These are phyloP conservation scores for Didymella segeticola DNA, from an alignment of 2,329 filamentous ascomycete genomes.

Conservation along the genomic window DNA sequence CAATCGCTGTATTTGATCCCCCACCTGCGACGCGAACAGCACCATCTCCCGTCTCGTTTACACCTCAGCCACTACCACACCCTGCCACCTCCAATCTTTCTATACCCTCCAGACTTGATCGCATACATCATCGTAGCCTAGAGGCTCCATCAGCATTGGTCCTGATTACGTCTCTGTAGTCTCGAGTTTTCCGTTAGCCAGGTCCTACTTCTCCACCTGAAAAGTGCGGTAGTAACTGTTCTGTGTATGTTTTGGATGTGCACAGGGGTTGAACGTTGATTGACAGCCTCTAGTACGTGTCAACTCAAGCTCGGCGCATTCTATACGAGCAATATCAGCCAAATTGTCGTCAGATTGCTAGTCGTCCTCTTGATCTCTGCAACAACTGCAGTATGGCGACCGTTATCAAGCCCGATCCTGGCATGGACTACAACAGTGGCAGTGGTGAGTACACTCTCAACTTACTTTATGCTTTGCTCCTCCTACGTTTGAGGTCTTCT, in stretches of 20 bases:
- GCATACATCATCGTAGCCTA: conserved; percentile 1
- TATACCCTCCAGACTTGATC: not conserved
- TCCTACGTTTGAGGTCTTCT: conserved; percentile 38
- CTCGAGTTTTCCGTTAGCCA: not conserved
- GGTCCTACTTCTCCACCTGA: conserved; percentile 7
- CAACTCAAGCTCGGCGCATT: conserved; percentile 5
- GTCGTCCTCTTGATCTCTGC: conserved; percentile 33
- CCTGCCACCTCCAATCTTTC: conserved; percentile 13
- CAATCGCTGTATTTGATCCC: conserved; percentile 22
- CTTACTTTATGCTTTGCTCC: conserved; percentile 31
- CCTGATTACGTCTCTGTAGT: conserved; percentile 9
- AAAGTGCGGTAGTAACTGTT: conserved; percentile 21
- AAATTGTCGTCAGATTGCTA: not conserved
- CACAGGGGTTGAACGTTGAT: conserved; percentile 29
- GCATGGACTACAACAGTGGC: conserved; percentile 41
- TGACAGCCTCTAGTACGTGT: conserved; percentile 30
- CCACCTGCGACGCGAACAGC: conserved; percentile 14
- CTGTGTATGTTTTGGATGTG: conserved; percentile 35
- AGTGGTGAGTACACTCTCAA: conserved; percentile 39
- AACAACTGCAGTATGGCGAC: conserved; percentile 41
- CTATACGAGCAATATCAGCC: not conserved
- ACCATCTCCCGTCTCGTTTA: conserved; percentile 38
- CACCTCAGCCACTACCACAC: conserved; percentile 22
- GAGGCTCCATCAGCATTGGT: not conserved
- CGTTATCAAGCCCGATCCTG: conserved; percentile 43